Percentiles rank a stretch among this genome's conserved stretches.
Conservation (phyloP, 306 rosid genomes). For the Fragaria nilgerrensis region DNA sequence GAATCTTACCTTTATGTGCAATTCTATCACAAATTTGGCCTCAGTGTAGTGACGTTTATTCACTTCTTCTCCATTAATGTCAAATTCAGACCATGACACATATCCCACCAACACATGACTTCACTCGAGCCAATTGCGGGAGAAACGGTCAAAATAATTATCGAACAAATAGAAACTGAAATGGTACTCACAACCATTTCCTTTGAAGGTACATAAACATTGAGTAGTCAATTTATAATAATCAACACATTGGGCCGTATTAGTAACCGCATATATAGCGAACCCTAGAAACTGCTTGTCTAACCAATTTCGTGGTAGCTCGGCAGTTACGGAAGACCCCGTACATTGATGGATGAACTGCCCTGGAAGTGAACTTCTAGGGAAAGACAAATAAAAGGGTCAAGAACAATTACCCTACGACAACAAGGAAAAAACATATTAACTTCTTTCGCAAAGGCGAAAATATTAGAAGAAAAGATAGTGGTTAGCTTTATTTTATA, state of each 20-base stretch:
- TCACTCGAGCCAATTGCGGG: not conserved
- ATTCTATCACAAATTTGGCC: not conserved
- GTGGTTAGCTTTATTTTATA: no score
- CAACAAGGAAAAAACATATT: not conserved
- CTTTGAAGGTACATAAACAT: not conserved
- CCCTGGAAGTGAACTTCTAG: not conserved
- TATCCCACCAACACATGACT: not conserved
- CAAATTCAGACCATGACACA: not conserved
- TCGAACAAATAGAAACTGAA: not conserved
- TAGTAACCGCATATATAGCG: not conserved
- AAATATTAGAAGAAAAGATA: no score
- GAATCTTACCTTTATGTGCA: no score
- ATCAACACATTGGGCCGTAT: no score
- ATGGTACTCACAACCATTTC: not conserved
- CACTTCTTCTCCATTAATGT: not conserved
- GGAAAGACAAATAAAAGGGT: not conserved
- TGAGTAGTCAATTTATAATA: not conserved
- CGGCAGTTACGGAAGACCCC: not conserved
- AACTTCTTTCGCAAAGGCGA: no score
- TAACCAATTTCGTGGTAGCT: not conserved
- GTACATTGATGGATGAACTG: not conserved
- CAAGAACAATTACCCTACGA: not conserved
- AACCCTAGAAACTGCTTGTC: not conserved
- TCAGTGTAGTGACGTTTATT: not conserved
- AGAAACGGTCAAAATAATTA: no score